Evolutionary conservation across 768 basidiomycete genomes (phyloP).

Genomic region (Vararia minispora): DNA sequence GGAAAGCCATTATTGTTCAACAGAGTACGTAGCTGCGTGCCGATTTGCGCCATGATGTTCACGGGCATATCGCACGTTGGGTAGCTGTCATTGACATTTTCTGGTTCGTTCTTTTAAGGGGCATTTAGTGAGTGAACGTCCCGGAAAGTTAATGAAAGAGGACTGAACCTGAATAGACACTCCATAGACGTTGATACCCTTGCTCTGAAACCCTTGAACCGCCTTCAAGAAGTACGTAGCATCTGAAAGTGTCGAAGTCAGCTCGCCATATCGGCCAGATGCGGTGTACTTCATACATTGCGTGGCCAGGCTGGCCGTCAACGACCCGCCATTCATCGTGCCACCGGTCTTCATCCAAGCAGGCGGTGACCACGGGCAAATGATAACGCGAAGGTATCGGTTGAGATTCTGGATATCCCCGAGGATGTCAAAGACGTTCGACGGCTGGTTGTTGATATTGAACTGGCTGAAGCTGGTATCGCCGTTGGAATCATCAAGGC

Average conservation of each 20-base stretch:
- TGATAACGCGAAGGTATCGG: conserved; percentile 25
- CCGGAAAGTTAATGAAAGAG: not conserved
- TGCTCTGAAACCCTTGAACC: conserved; percentile 46
- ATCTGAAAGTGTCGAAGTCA: conserved; percentile 9
- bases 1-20: conserved; percentile 47
- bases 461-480: conserved; percentile 21
- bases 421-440: conserved; percentile 22
- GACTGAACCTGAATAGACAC: conserved; percentile 38
- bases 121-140: not conserved
- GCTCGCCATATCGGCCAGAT: conserved; percentile 14
- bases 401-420: conserved; percentile 20
- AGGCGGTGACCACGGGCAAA: conserved; percentile 65
- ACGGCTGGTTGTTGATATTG: conserved; percentile 20
- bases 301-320: conserved; percentile 24
- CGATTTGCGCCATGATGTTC: conserved; percentile 42
- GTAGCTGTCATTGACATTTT: conserved; percentile 33
- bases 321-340: conserved; percentile 49
- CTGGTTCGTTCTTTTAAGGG: conserved; percentile 32
- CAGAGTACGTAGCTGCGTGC: conserved; percentile 36
- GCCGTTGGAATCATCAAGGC: conserved; percentile 19
- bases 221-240: conserved; percentile 46
- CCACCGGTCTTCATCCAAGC: conserved; percentile 60
- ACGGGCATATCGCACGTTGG: conserved; percentile 46
- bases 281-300: conserved; percentile 24
- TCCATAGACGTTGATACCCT: conserved; percentile 48